A percentile compares a stretch with the other conserved stretches of the same genome.
These are phyloP conservation scores for Patellaria atrata DNA, from an alignment of 495 filamentous ascomycete genomes.

Conservation along the genomic window DNA sequence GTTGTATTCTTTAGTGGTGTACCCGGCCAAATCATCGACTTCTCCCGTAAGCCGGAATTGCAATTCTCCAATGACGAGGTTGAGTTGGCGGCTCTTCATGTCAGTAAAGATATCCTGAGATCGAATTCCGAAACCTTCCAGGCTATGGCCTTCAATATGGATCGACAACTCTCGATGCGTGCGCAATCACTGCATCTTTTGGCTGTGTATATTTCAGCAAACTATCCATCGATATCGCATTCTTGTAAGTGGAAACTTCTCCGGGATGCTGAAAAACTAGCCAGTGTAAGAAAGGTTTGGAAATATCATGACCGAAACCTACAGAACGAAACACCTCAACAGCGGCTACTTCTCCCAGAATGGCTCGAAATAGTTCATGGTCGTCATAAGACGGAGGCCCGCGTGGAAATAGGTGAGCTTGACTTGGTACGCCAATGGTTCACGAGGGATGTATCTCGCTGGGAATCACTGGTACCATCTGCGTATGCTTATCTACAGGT, in stretches of 20 bases:
- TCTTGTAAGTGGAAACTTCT: constrained; percentile 63
- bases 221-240: constrained; percentile 42
- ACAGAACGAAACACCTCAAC: constrained; percentile 24
- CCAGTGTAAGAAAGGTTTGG: constrained; percentile 74
- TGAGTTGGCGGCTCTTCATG: constrained; percentile 57
- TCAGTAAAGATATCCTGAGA: constrained; percentile 69
- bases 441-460: constrained; percentile 53
- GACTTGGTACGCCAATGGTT: constrained; percentile 74
- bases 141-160: constrained; percentile 54
- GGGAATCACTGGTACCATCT: constrained; percentile 65
- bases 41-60: constrained; percentile 47
- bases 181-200: constrained; percentile 57
- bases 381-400: constrained; percentile 48
- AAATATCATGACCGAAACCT: constrained; percentile 41
- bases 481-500: constrained; percentile 56
- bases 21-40: constrained; percentile 64
- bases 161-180: constrained; percentile 60
- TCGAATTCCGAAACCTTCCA: constrained; percentile 61
- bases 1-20: constrained; percentile 82
- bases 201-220: constrained; percentile 45
- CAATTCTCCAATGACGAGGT: constrained; percentile 54
- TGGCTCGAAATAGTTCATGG: constrained; percentile 56
- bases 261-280: constrained; percentile 82
- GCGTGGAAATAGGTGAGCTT: constrained; percentile 42
- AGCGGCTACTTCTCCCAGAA: constrained; percentile 41